Percentiles rank a stretch among this genome's conserved stretches.
These are phyloP conservation scores for Blastobotrys aristatus DNA, from an alignment of 1,139 yeast genomes.

Conservation along the genomic window DNA sequence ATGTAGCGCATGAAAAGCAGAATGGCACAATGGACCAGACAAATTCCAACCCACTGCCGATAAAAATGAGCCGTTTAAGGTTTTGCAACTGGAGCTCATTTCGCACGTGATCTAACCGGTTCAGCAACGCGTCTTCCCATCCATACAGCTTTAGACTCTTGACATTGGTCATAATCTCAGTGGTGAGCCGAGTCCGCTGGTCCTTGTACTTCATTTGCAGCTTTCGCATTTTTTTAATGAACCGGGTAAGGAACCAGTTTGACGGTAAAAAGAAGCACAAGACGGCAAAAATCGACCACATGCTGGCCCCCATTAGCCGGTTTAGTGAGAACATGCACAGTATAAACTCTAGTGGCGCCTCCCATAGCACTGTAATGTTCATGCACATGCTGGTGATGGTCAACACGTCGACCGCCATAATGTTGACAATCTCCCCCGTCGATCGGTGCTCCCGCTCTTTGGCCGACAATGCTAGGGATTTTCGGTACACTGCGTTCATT, in stretches of 20 bases:
- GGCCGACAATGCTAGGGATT: constrained; percentile 70
- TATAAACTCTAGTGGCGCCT: constrained; percentile 55
- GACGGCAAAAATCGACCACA: constrained; percentile 54
- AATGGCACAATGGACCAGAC: constrained; percentile 66
- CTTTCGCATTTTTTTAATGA: constrained; percentile 46
- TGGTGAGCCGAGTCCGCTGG: constrained; percentile 49
- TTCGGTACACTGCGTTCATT: constrained; percentile 69
- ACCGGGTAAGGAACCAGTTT: constrained; percentile 47
- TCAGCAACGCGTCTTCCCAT: constrained; percentile 65
- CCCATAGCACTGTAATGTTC: constrained; percentile 49
- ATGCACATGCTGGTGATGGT: constrained; percentile 52
- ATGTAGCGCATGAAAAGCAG: constrained; percentile 58
- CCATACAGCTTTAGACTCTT: constrained; percentile 68
- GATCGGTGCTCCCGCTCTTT: constrained; percentile 71
- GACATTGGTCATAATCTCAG: constrained; percentile 58
- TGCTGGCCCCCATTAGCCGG: constrained; percentile 55
- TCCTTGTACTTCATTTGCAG: constrained; percentile 78
- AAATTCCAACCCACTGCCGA: constrained; percentile 45
- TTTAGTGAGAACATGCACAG: constrained; percentile 54
- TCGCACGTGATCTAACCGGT: constrained; percentile 54
- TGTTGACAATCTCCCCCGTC: constrained; percentile 91
- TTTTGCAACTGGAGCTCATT: constrained; percentile 78
- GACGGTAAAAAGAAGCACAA: constrained; percentile 56
- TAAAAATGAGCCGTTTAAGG: constrained; percentile 45
- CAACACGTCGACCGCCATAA: constrained; percentile 62